Conservation (phyloP, 2,329 filamentous ascomycete species). For the Talaromyces sp. region DNA sequence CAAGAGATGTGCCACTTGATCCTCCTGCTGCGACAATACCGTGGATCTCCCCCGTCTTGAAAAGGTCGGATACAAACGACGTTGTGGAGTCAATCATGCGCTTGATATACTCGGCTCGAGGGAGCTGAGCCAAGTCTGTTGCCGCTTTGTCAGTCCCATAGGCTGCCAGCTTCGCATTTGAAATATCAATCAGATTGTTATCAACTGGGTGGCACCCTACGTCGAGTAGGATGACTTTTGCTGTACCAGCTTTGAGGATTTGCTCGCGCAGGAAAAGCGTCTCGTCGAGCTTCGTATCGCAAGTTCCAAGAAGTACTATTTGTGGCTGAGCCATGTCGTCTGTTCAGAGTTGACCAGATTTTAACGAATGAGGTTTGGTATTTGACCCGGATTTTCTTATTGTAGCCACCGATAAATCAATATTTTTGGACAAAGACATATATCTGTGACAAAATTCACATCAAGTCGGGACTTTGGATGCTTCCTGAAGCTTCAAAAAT, state of each 20-base stretch:
- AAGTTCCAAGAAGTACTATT: constrained; percentile 58
- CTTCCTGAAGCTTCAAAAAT: not conserved
- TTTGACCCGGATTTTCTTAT: not conserved
- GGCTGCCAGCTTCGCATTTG: constrained; percentile 39
- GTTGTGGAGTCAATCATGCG: constrained; percentile 50
- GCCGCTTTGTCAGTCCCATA: constrained; percentile 25
- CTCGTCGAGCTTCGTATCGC: constrained; percentile 61
- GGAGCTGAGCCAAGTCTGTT: constrained; percentile 30
- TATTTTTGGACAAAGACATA: not conserved
- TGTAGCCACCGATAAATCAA: not conserved
- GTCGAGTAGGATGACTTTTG: constrained; percentile 49
- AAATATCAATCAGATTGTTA: constrained; percentile 46
- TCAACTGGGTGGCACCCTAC: constrained; percentile 47
- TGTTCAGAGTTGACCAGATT: not conserved
- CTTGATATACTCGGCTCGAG: constrained; percentile 54
- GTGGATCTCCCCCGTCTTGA: constrained; percentile 40
- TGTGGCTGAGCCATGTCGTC: constrained; percentile 1
- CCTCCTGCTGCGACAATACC: constrained; percentile 60
- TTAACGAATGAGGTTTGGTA: not conserved
- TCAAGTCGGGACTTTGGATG: not conserved
- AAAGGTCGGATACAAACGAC: constrained; percentile 38
- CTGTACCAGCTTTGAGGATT: constrained; percentile 32
- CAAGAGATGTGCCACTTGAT: constrained; percentile 59
- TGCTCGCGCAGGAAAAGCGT: constrained; percentile 51
- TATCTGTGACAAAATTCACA: not conserved